phyloP scores from a whole-genome alignment of 2,329 filamentous ascomycete species.

The Truncatella angustata region DNA sequence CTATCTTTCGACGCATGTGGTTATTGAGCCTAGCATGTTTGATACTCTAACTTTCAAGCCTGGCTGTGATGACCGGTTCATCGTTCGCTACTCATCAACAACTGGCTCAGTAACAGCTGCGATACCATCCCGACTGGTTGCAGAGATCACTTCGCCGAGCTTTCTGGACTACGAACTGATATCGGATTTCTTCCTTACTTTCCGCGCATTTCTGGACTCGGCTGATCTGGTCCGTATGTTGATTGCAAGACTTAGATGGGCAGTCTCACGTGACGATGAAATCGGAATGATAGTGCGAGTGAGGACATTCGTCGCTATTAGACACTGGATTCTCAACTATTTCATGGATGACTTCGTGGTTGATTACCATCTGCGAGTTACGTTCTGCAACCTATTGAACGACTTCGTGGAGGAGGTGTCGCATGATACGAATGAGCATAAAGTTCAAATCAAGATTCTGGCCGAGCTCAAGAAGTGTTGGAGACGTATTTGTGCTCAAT shows the following conservation, averaged over 20 bases:
- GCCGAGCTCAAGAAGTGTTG: conserved; percentile 96
- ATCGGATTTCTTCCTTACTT: conserved; percentile 97
- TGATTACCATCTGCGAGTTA: conserved; percentile 68
- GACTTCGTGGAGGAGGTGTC: conserved; percentile 56
- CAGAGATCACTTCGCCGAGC: conserved; percentile 92
- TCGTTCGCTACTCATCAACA: conserved; percentile 76
- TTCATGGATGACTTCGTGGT: conserved; percentile 91
- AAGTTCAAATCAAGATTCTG: conserved; percentile 76
- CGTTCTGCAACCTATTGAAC: conserved; percentile 82
- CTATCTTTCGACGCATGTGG: conserved; percentile 46
- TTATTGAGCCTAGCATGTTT: conserved; percentile 75
- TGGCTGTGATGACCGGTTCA: conserved; percentile 70
- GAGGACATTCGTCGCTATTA: conserved; percentile 88
- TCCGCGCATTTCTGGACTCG: conserved; percentile 79
- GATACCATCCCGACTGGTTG: conserved; percentile 85
- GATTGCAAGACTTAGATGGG: conserved; percentile 83
- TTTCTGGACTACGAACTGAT: conserved; percentile 97
- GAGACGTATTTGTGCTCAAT: conserved; percentile 84
- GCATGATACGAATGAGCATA: conserved; percentile 40
- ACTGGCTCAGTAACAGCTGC: conserved; percentile 80
- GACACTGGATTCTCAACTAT: conserved; percentile 98
- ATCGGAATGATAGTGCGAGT: conserved; percentile 92
- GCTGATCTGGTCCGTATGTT: conserved; percentile 79
- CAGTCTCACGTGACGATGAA: conserved; percentile 75
- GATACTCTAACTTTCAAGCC: conserved; percentile 78